phyloP scores from a whole-genome alignment of 2,329 filamentous ascomycete genomes.

The Corinectria fuckeliana region DNA sequence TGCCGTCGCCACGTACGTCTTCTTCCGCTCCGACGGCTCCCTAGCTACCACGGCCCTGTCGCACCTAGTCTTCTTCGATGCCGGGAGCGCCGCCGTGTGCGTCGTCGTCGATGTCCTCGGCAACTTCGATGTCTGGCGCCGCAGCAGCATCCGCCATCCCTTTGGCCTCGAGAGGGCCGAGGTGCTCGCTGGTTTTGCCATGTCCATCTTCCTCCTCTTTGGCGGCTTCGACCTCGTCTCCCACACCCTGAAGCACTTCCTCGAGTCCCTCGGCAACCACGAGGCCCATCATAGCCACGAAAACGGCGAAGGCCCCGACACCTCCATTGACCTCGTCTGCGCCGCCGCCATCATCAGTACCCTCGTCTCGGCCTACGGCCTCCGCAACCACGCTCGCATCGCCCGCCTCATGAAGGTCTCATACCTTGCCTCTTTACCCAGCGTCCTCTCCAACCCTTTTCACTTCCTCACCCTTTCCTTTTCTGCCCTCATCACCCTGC shows the following conservation, averaged over 20 bases:
- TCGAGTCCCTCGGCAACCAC: conserved; percentile 69
- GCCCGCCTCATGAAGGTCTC: conserved; percentile 88
- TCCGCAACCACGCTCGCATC: conserved; percentile 91
- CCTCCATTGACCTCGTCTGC: conserved; percentile 81
- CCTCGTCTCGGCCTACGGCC: conserved; percentile 81
- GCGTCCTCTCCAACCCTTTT: conserved; percentile 90
- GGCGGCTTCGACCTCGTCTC: conserved; percentile 96
- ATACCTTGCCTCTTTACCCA: conserved; percentile 81
- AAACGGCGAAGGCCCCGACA: conserved; percentile 67
- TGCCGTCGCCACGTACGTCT: conserved; percentile 80
- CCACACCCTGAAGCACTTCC: conserved; percentile 90
- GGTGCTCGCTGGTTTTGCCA: conserved; percentile 92
- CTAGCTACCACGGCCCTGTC: conserved; percentile 91
- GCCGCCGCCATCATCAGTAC: conserved; percentile 84
- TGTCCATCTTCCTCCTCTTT: conserved; percentile 96
- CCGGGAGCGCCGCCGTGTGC: conserved; percentile 88
- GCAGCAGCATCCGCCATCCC: conserved; percentile 89
- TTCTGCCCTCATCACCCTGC: conserved; percentile 77
- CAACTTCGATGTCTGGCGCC: conserved; percentile 98
- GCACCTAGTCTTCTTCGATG: conserved; percentile 94
- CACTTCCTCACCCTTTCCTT: conserved; percentile 94
- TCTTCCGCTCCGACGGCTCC: conserved; percentile 85
- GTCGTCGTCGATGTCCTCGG: conserved; percentile 90
- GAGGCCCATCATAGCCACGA: conserved; percentile 74
- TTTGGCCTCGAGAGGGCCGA: conserved; percentile 93